phyloP scores from a whole-genome alignment of 2,329 filamentous ascomycete genomes.

The Colletotrichum sp. region DNA sequence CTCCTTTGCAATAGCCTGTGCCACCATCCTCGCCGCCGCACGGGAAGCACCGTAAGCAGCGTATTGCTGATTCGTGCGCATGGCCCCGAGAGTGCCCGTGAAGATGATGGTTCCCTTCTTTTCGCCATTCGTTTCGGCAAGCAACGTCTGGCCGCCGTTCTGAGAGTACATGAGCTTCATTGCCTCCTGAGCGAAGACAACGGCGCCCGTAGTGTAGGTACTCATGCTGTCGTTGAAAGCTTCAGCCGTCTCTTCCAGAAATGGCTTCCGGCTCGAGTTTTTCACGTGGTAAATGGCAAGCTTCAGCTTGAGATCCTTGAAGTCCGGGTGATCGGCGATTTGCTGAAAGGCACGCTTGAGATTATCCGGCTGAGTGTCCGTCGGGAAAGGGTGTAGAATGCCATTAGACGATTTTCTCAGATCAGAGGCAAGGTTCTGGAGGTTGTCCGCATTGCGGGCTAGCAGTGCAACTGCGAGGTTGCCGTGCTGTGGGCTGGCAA shows the following conservation, averaged over 20 bases:
- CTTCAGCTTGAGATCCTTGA: conserved; percentile 53
- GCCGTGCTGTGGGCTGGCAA: conserved; percentile 53
- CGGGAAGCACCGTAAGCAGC: conserved; percentile 60
- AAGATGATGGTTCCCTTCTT: conserved; percentile 66
- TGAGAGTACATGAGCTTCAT: conserved; percentile 56
- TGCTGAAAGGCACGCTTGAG: conserved; percentile 52
- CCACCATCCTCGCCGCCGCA: conserved; percentile 57
- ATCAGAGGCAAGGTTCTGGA: conserved; percentile 44
- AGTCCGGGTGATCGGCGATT: conserved; percentile 52
- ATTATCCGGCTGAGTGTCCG: conserved; percentile 51
- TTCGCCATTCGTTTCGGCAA: conserved; percentile 46
- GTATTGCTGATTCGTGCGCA: conserved; percentile 58
- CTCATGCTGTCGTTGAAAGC: conserved; percentile 52
- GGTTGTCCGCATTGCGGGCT: conserved; percentile 50
- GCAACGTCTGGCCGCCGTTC: conserved; percentile 47
- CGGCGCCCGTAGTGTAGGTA: conserved; percentile 59
- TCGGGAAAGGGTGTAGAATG: conserved; percentile 56
- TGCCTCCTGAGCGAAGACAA: conserved; percentile 59
- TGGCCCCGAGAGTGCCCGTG: conserved; percentile 58
- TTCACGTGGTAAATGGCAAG: conserved; percentile 63
- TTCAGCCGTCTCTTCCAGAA: conserved; percentile 57
- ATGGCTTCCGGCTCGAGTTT: conserved; percentile 58
- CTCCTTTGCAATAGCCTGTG: conserved; percentile 60
- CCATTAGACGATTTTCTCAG: conserved; percentile 45
- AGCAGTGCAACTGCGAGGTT: conserved; percentile 62